phyloP scores from a whole-genome alignment of 768 basidiomycete species.

The Lentinula aciculospora region DNA sequence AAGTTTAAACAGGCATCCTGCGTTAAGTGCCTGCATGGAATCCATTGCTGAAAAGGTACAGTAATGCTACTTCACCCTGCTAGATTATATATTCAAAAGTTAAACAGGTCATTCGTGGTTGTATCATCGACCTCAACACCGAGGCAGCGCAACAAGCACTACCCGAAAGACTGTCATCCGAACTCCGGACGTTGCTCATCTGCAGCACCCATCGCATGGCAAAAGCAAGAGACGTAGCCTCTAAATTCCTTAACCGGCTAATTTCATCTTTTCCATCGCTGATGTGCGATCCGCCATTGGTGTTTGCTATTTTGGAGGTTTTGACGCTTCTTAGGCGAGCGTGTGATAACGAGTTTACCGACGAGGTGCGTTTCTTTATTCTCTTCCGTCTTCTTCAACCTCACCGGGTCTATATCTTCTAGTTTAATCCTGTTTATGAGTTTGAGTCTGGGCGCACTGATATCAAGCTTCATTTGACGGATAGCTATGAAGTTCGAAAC shows the following conservation, averaged over 20 bases:
- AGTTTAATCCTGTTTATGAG: slow-evolving; percentile 88
- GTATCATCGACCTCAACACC: slow-evolving; percentile 62
- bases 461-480: slow-evolving; percentile 75
- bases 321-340: slow-evolving; percentile 83
- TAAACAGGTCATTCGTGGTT: slow-evolving; percentile 70
- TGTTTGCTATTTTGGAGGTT: slow-evolving; percentile 87
- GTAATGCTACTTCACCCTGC: background rate
- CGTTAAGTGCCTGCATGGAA: slow-evolving; percentile 75
- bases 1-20: slow-evolving; percentile 67
- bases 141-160: slow-evolving; percentile 79
- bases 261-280: slow-evolving; percentile 91
- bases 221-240: slow-evolving; percentile 77
- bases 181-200: slow-evolving; percentile 72
- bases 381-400: slow-evolving; percentile 12
- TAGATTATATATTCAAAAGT: background rate
- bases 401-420: slow-evolving; percentile 4
- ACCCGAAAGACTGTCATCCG: slow-evolving; percentile 58
- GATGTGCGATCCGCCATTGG: slow-evolving; percentile 84
- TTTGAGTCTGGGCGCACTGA: slow-evolving; percentile 75
- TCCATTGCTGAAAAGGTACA: slow-evolving; percentile 78
- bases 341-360: slow-evolving; percentile 85
- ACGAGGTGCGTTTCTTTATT: slow-evolving; percentile 56
- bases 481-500: slow-evolving; percentile 80
- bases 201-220: slow-evolving; percentile 77
- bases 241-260: slow-evolving; percentile 77